Evolutionary conservation across 305 asterid species (phyloP), one percentile per base, ranked within the genome.

Genomic region (Solanum hybrid): DNA sequence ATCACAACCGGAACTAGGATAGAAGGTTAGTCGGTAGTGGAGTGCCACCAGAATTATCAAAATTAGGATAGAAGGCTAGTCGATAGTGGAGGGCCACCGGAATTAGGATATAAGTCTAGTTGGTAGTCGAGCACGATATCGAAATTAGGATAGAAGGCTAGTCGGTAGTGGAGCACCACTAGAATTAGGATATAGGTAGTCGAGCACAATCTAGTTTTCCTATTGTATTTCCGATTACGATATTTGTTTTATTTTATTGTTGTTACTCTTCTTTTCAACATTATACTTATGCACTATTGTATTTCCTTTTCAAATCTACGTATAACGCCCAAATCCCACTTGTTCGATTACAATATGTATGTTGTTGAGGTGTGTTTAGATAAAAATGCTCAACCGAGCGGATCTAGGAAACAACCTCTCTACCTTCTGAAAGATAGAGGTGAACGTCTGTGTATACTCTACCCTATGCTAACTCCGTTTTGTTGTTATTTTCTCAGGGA

Each of bases 11-110:
- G 8, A 14, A 46, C 0, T 46, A 46, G 61, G 22, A 46, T 46
- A 46, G 4, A 16, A 51, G 67, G n/a, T 1, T 16, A 51, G 67
- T 51, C 9, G 22, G 8, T 6, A 46, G 64, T 46, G 7, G 22
- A 46, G 64, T 2, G 2, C 0, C 22, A 14, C 22, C 22, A 5
- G 0, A 46, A 14, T 14, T 14, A 39, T 22, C 74, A 0, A 0
- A n/a, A 67, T 67, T 67, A 67, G 74, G 74, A 26, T 67, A 51
- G 67, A 51, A 51, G 67, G n/a, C 2, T 1, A 2, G 74, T 67
- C 3, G 1, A 1, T 67, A 64, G 11, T 8, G 1, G 13, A 22
- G 73, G 6, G 18, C 57, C 18, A 42, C 18, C 57, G 4, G 0
- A 42, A 42, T 42, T 42, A 46, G 61, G 61, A 46, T 46, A 46